Evolutionary conservation across 306 rosid species (phyloP).

Genomic region (Vigna nakashimae): DNA sequence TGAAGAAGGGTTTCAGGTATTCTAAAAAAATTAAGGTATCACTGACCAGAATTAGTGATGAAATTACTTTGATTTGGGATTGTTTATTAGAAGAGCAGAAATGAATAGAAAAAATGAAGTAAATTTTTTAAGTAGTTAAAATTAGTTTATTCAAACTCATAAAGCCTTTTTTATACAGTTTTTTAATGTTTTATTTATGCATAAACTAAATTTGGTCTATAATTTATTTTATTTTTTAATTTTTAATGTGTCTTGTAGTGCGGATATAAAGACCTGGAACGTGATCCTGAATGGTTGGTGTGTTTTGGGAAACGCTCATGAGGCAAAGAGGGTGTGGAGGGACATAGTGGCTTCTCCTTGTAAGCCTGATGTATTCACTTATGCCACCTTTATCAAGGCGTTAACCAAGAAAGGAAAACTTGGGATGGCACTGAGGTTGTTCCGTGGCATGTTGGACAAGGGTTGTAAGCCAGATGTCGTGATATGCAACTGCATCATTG

Average conservation of each 20-base stretch:
- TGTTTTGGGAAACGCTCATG: constrained; percentile 66
- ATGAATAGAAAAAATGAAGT: too few species aligned
- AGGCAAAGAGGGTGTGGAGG: constrained; percentile 82
- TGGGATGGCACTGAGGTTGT: constrained; percentile 69
- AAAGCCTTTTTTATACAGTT: too few species aligned
- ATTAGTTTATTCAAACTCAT: too few species aligned
- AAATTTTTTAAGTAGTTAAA: too few species aligned
- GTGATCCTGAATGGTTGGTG: constrained; percentile 89
- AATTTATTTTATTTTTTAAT: background rate
- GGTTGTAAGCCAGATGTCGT: constrained; percentile 65
- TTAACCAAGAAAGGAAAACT: constrained; percentile 79
- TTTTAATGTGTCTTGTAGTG: constrained; percentile 20
- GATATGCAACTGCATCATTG: constrained; percentile 74
- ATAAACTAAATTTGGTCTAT: background rate
- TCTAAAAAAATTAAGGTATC: background rate
- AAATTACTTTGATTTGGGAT: background rate
- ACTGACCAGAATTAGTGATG: background rate
- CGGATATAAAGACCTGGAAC: constrained; percentile 73
- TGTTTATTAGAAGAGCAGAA: too few species aligned
- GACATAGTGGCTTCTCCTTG: constrained; percentile 66
- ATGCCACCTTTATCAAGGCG: constrained; percentile 69
- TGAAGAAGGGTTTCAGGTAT: constrained; percentile 40
- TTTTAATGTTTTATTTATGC: too few species aligned
- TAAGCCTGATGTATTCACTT: constrained; percentile 69
- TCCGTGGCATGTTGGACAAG: constrained; percentile 69